These are phyloP conservation scores for Chytriomyces sp. DNA, from an alignment of 192 early-diverging fungal genomes.

Conservation along the genomic window DNA sequence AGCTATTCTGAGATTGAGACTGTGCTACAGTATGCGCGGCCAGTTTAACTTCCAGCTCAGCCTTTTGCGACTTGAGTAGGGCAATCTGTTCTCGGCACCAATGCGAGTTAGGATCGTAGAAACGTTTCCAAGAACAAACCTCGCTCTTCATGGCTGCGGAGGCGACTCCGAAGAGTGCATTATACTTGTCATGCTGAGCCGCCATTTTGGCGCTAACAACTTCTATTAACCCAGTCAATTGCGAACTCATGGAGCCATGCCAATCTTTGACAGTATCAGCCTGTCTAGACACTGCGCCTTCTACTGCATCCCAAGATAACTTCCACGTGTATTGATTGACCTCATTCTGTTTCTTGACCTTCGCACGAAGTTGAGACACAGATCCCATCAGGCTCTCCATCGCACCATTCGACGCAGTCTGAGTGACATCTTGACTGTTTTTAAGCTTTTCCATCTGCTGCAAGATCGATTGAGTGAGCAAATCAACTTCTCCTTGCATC, in stretches of 20 bases:
- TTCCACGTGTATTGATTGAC: background rate
- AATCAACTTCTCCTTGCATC: background rate
- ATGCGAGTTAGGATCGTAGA: background rate
- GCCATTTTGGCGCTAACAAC: background rate
- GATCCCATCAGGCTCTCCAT: background rate
- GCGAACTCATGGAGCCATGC: background rate
- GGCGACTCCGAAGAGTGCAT: background rate
- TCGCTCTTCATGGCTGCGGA: background rate
- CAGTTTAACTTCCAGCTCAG: conserved; percentile 21
- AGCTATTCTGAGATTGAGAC: conserved; percentile 1
- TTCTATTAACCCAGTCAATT: background rate
- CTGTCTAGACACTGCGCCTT: background rate
- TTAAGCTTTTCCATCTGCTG: background rate
- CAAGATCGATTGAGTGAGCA: background rate
- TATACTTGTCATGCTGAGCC: background rate
- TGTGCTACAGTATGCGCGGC: conserved; percentile 6
- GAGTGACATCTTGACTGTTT: background rate
- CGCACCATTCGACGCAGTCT: background rate
- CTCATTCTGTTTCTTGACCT: background rate
- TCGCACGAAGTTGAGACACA: background rate
- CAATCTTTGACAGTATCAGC: background rate
- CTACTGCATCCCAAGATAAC: background rate
- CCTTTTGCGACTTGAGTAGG: conserved; percentile 32
- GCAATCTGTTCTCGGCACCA: conserved; percentile 28
- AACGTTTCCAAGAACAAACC: background rate